Evolutionary conservation across 257 asterid genomes (phyloP).

Genomic region (Nicotiana knightiana): DNA sequence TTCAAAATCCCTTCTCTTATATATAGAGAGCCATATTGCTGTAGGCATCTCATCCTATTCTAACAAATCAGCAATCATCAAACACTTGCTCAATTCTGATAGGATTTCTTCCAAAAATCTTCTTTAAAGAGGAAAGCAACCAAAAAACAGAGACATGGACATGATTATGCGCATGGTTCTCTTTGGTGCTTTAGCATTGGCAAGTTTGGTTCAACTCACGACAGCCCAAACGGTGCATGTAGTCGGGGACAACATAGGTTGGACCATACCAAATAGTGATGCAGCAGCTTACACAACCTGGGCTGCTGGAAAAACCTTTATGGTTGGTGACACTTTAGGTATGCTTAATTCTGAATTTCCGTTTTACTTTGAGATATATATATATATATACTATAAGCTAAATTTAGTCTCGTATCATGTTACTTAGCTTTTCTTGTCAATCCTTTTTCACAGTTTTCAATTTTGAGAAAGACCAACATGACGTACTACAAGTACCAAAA

Average conservation of each 20-base stretch:
- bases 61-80: background rate
- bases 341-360: background rate
- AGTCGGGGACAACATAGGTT: conserved; percentile 35
- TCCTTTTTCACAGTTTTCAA: conserved; percentile 29
- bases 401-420: background rate
- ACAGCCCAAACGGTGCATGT: conserved; percentile 25
- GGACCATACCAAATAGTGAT: conserved; percentile 25
- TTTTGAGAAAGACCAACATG: conserved; percentile 24
- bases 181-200: conserved; percentile 15
- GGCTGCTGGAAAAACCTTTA: conserved; percentile 27
- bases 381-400: background rate
- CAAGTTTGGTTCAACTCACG: conserved; percentile 4
- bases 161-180: background rate
- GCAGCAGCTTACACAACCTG: conserved; percentile 23
- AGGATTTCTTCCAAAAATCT: background rate
- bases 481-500: conserved; percentile 30
- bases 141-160: background rate
- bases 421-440: background rate
- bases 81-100: background rate
- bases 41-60: background rate
- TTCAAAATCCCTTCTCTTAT: background rate
- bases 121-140: background rate
- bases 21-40: background rate
- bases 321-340: conserved; percentile 37
- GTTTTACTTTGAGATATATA: background rate